Evolutionary conservation across 73 alveolate species (phyloP), one percentile per base, ranked within the genome.

Genomic region (Symbiodinium natans): DNA sequence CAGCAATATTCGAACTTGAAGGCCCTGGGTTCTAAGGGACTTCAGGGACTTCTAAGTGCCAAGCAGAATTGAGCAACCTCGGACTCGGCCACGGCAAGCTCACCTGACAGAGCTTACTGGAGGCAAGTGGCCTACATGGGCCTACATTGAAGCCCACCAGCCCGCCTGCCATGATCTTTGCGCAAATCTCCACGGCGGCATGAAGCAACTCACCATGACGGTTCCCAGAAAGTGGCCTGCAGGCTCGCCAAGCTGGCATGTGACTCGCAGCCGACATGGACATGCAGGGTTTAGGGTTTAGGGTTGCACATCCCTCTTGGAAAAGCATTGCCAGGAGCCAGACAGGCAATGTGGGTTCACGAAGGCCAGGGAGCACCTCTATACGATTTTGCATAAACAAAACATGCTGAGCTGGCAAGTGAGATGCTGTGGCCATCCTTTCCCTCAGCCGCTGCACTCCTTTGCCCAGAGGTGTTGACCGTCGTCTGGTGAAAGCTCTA

Each of bases 391-490:
- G n/a, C n/a, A n/a, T n/a, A n/a, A n/a, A n/a, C n/a, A n/a, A n/a
- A n/a, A n/a, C n/a, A n/a, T n/a, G n/a, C n/a, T n/a, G n/a, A n/a
- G n/a, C n/a, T n/a, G n/a, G n/a, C n/a, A n/a, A n/a, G n/a, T n/a
- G n/a, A n/a, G n/a, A n/a, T n/a, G n/a, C n/a, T n/a, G n/a, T n/a
- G n/a, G n/a, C n/a, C n/a, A n/a, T n/a, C n/a, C n/a, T n/a, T n/a
- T n/a, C n/a, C n/a, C n/a, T 46, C 59, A 46, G 59, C 13, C 13
- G 4, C 41, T 34, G 40, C 77, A 71, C 96, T 90, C 96, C 42
- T 90, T 90, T 63, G 87, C 96, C 96, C 96, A 90, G 41, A 90
- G 87, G 63, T 90, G 96, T 7, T 90, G 86, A n/a, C 86, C 96
- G 39, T 90, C 96, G 3, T 63, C 96, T 15, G 96, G 96, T 40